Evolutionary conservation across 768 basidiomycete species (phyloP), one percentile per base, ranked within the genome.

Genomic region (Nidularia pulvinata): DNA sequence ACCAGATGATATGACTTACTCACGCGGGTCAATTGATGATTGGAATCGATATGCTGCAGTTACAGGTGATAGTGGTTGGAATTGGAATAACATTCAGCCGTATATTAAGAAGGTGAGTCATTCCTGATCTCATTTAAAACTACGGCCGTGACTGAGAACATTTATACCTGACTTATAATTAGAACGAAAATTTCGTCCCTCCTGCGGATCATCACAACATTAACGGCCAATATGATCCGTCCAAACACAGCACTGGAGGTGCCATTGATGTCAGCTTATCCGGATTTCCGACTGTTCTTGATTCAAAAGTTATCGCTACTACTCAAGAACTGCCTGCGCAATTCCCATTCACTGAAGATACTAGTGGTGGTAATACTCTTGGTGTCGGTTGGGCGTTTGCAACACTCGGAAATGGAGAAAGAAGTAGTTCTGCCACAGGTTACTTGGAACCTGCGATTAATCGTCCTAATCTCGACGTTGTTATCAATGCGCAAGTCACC

Each of bases 201-300:
- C 74, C 78, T 1, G 65, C 66, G 4, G 75, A 77, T 50, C 51
- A 62, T 14, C 76, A 76, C 52, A 63, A 76, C 54, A 73, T 63
- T 35, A 60, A 61, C 4, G 69, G 70, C 5, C 64, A 78, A 55
- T 73, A 66, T 50, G 59, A 73, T 51, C 74, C 78, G 0, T 25
- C 59, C 0, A 55, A 74, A 7, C 77, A 78, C 56, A 67, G 73
- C 9, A 63, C 61, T 14, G 51, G 60, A 9, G 77, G 78, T 10
- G 60, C 64, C 6, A 62, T 62, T 35, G 55, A 54, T 0, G 69
- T 72, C 46, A 71, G 67, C 49, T 58, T 77, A 6, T 60, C 67
- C 14, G 69, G 73, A 10, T 68, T 57, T 51, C 60, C 70, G 9
- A 49, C 54, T n/a, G 54, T 55, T 14, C 65, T 74, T 32, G 73